Evolutionary conservation across 257 asterid species (phyloP), one percentile per base, ranked within the genome.

Genomic region (Craterostigma plantagineum): DNA sequence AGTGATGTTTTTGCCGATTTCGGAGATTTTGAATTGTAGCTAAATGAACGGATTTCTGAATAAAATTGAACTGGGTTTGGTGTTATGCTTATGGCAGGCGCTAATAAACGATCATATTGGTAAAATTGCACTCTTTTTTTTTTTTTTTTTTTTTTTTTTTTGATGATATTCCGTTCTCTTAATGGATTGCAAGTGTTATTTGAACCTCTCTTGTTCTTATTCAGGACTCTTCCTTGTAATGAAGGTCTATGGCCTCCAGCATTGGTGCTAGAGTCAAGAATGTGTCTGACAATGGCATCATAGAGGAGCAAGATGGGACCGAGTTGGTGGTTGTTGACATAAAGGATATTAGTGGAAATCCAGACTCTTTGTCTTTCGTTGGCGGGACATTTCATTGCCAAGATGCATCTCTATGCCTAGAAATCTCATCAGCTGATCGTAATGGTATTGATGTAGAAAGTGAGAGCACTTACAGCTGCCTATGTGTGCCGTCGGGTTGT

Each of bases 391-490:
- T 9, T 43, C n/a, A n/a, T n/a, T n/a, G n/a, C n/a, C 67, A 57
- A 53, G 59, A 59, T 10, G 39, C 52, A 16, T 56, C 62, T 14
- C 16, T 30, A 18, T 59, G n/a, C n/a, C n/a, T n/a, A n/a, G n/a
- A n/a, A n/a, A n/a, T n/a, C n/a, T n/a, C n/a, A n/a, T n/a, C n/a
- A n/a, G n/a, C n/a, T n/a, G n/a, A n/a, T n/a, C n/a, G n/a, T n/a
- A n/a, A n/a, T n/a, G n/a, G 52, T 45, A 62, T 62, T 64, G 65
- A 57, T 33, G 16, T 57, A 30, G 73, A 72, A 38, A 72, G 69
- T 42, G 81, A 68, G 63, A 62, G 62, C 60, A 72, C 69, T 39
- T 65, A 62, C 60, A 68, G 76, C 67, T 65, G 72, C 46, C 52
- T 54, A n/a, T n/a, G 60, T 62, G 52, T 58, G 66, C 43, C 68